Base-by-base conservation (phyloP, 148 eudicot species). In the Fallopia convolvulus region DNA sequence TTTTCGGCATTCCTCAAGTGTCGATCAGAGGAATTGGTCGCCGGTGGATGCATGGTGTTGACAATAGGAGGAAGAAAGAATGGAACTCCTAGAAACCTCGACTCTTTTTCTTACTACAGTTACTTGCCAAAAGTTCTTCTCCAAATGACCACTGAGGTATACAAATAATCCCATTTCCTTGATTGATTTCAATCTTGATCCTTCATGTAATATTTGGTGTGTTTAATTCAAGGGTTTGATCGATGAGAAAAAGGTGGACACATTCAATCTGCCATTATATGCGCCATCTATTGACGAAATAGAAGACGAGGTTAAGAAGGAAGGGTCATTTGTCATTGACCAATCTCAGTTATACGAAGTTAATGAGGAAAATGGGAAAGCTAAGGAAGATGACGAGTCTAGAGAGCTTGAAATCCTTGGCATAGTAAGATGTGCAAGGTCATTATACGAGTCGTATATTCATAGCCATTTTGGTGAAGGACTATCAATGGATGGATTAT, bases 31-130 rank as follows among this genome's bases (percentile, higher is more conserved):
- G 97, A 92, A 84, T 32, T 89, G 40, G 85, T 81, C 44, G 15
- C 48, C 1, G 88, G 88, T 23, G 95, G 95, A 7, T 80, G 88
- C 4, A 92, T 92, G 95, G 86, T 90, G 30, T 61, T 92, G 30
- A 74, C 91, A 0, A 78, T 89, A 33, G 80, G 85, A 83, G 90
- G 95, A 0, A 83, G 91, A 52, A 79, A n/a, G 60, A 55, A 55
- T 55, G 23, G 18, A 55, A 20, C 20, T 20, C 60, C 60, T 55
- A 20, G 7, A 55, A 55, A 23, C 21, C 60, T 55, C 18, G 60
- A 55, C 8, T n/a, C 23, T 20, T 55, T 55, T 55, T 55, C 60
- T 55, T n/a, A 55, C 60, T n/a, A 17, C 18, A 23, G 23, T 23
- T 18, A 55, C 60, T 15, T 55, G 60, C 60, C 60, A 18, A 55